Evolutionary conservation across 371 early-diverging fungal genomes (phyloP), one percentile per base, ranked within the genome.

Genomic region (Actinomucor elegans): DNA sequence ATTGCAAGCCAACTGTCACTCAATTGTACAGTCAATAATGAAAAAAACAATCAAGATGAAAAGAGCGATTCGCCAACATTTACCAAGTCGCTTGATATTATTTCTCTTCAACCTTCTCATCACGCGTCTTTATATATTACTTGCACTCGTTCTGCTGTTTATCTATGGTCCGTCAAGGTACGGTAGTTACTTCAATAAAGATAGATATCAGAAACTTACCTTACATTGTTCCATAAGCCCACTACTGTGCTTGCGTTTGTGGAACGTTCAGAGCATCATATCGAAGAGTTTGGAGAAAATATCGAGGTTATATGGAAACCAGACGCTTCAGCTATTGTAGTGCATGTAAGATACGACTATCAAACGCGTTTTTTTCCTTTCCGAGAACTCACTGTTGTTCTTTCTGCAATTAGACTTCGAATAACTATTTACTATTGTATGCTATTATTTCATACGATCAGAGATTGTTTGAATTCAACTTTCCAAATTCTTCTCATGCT

Each of bases 91-190:
- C 36, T 31, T n/a, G 59, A 73, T 52, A 65, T 78, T 33, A 48
- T 73, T 5, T 48, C 62, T 34, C 48, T 71, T 31, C 57, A 61
- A 45, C 56, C 66, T 14, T 72, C 73, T 27, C 55, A 56, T 20
- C 67, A 75, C 68, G 73, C 75, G 66, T 73, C 75, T 12, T 52
- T 75, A n/a, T 78, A 73, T 34, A 65, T 73, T 28, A 67, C 73
- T 17, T 66, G 68, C 37, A 75, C 75, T 10, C 55, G 47, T 34
- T 55, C 64, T 15, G 66, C 71, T 10, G 52, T 75, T 20, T 68
- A 69, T 46, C 51, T 78, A 41, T 78, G 79, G 79, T 75, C 75
- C 26, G 67, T 73, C 38, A 78, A 75, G 75, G 79, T 78, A 75
- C 21, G n/a, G 15, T 14, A 23, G 1, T 12, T n/a, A 12, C 41